These are phyloP conservation scores for Synchytrium microbalum DNA, from an alignment of 371 early-diverging fungal species.

Conservation along the genomic window DNA sequence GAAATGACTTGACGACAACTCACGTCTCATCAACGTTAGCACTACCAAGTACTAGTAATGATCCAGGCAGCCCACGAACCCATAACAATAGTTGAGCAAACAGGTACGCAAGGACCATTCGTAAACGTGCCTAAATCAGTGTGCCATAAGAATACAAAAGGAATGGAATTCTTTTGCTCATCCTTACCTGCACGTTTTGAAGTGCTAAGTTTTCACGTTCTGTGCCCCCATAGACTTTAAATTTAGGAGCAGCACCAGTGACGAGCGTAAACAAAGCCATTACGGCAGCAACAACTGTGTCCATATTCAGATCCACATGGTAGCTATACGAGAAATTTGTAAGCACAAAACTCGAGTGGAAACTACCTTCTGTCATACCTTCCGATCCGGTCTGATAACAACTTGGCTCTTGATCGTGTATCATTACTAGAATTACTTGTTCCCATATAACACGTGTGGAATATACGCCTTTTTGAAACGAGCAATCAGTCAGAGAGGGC, in stretches of 20 bases:
- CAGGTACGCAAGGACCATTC: conserved; percentile 92
- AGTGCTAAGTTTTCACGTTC: conserved; percentile 85
- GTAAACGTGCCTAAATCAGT: conserved; percentile 79
- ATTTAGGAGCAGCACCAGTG: conserved; percentile 72
- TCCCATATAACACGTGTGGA: conserved; percentile 95
- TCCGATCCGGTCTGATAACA: conserved; percentile 74
- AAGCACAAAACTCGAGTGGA: not conserved
- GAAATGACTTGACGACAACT: not conserved
- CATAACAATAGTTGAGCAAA: conserved; percentile 92
- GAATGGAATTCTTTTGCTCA: not conserved
- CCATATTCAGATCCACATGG: conserved; percentile 84
- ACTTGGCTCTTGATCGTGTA: conserved; percentile 72
- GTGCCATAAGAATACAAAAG: not conserved
- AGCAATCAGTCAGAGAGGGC: not conserved
- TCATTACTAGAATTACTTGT: conserved; percentile 81
- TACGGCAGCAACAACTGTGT: conserved; percentile 67
- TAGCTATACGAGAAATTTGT: conserved; percentile 48
- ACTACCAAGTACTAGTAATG: conserved; percentile 86
- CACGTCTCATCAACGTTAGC: conserved; percentile 94
- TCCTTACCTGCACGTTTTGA: conserved; percentile 83
- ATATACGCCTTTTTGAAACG: conserved; percentile 49
- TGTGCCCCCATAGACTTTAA: conserved; percentile 79
- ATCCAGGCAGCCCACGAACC: conserved; percentile 62
- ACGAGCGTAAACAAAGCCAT: conserved; percentile 65
- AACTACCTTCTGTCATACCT: conserved; percentile 28